Conservation (phyloP, 768 basidiomycete genomes). For the Pleurotus tuber-regium region DNA sequence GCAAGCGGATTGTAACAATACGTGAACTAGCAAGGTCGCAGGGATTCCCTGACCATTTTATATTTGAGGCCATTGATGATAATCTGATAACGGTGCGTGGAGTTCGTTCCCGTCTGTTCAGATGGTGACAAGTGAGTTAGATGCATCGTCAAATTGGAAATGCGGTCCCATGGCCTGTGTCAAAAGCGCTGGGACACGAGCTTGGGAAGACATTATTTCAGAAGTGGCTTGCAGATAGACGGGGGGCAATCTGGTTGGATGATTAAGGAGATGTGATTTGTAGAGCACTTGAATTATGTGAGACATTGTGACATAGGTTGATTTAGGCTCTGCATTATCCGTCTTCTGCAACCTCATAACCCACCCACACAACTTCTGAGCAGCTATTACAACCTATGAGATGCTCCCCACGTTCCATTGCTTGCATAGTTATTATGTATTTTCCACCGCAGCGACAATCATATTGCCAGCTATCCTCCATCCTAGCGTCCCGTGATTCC, state of each 20-base stretch:
- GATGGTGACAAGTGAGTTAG: slow-evolving; percentile 29
- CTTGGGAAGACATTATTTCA: slow-evolving; percentile 50
- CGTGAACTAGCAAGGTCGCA: slow-evolving; percentile 79
- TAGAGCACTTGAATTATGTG: too few relatives aligned
- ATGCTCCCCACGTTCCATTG: slow-evolving; percentile 72
- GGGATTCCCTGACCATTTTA: slow-evolving; percentile 76
- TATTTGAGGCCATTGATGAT: slow-evolving; percentile 50
- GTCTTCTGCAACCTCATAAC: slow-evolving; percentile 59
- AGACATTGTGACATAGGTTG: too few relatives aligned
- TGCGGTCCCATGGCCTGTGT: slow-evolving; percentile 69
- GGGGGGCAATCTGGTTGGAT: slow-evolving; percentile 30
- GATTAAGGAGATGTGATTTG: too few relatives aligned
- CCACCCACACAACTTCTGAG: slow-evolving; percentile 85
- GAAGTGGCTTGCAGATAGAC: slow-evolving; percentile 43
- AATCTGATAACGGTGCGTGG: slow-evolving; percentile 59
- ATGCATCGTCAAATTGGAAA: slow-evolving; percentile 84
- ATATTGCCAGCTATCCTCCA: slow-evolving; percentile 50
- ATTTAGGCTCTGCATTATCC: slow-evolving; percentile 13
- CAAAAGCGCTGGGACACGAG: slow-evolving; percentile 62
- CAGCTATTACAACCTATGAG: slow-evolving; percentile 71
- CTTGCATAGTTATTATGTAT: slow-evolving; percentile 53
- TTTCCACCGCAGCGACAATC: slow-evolving; percentile 71
- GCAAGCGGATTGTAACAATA: slow-evolving; percentile 67
- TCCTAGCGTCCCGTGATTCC: slow-evolving; percentile 19
- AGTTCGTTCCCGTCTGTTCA: neutral